These are phyloP conservation scores for Candida pseudocylindracea DNA, from an alignment of 1,139 yeast species.

Conservation along the genomic window DNA sequence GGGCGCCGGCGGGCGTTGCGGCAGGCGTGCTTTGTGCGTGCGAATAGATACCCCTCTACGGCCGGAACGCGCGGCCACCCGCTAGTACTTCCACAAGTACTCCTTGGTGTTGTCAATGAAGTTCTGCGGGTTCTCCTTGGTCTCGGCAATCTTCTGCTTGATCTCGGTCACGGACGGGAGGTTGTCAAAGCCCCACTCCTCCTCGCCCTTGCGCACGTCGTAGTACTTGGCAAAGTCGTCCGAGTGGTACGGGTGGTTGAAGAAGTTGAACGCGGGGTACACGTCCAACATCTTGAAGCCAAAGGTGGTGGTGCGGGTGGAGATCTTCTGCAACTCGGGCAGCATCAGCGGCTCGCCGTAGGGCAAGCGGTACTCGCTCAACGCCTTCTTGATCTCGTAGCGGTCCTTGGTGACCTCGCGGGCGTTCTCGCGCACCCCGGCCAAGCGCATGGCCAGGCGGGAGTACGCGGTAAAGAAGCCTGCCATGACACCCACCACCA, in stretches of 20 bases:
- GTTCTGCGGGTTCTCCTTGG: no score
- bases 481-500: slow-evolving; percentile 41
- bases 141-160: no score
- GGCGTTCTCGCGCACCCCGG: slow-evolving; percentile 57
- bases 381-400: slow-evolving; percentile 45
- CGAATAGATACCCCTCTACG: no score
- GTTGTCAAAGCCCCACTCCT: slow-evolving; percentile 18
- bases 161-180: no score
- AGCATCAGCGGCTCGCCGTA: slow-evolving; percentile 34
- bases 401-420: slow-evolving; percentile 57
- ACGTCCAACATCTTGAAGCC: slow-evolving; percentile 39
- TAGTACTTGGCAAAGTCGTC: slow-evolving; percentile 49
- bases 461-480: slow-evolving; percentile 54
- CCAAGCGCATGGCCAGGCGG: slow-evolving; percentile 46
- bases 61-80: no score
- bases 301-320: slow-evolving; percentile 64
- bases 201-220: slow-evolving; percentile 36
- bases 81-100: no score
- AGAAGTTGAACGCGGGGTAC: slow-evolving; percentile 71
- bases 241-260: slow-evolving; percentile 69
- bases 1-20: no score
- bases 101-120: no score
- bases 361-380: slow-evolving; percentile 47
- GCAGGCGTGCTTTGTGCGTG: no score
- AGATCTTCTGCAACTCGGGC: slow-evolving; percentile 46